Evolutionary conservation across 805 yeast genomes (phyloP).

Genomic region (Lipomyces orientalis): DNA sequence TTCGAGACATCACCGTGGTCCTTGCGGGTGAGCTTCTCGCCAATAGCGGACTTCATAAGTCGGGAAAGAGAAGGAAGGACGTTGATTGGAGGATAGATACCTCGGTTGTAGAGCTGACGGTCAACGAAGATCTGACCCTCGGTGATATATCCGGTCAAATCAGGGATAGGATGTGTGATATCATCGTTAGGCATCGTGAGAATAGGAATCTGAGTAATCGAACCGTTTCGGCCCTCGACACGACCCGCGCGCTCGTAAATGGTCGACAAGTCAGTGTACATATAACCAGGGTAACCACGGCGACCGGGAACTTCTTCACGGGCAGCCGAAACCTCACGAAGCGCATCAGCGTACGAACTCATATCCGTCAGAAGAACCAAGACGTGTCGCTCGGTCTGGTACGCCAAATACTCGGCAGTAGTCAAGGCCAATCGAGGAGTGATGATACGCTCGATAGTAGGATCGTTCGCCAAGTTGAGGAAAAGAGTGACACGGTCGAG

Average conservation of each 20-base stretch:
- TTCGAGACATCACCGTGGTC: conserved; percentile 99
- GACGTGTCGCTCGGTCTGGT: conserved; percentile 99
- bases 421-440: conserved; percentile 99
- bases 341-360: conserved; percentile 99
- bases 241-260: conserved; percentile 99
- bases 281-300: conserved; percentile 99
- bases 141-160: conserved; percentile 98
- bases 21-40: conserved; percentile 99
- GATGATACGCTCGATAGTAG: conserved; percentile 98
- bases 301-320: conserved; percentile 99
- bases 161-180: conserved; percentile 99
- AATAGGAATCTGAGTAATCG: conserved; percentile 98
- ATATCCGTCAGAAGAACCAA: conserved; percentile 97
- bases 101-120: conserved; percentile 94
- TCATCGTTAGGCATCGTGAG: conserved; percentile 99
- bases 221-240: conserved; percentile 99
- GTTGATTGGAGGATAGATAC: conserved; percentile 98
- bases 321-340: conserved; percentile 99
- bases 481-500: conserved; percentile 96
- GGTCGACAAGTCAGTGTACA: conserved; percentile 99
- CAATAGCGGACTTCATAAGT: conserved; percentile 98
- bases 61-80: conserved; percentile 97
- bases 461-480: conserved; percentile 97
- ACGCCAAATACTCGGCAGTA: conserved; percentile 97
- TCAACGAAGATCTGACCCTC: conserved; percentile 99